Conservation (phyloP, 2,329 filamentous ascomycete genomes). For the Acephala macrosclerotiorum region DNA sequence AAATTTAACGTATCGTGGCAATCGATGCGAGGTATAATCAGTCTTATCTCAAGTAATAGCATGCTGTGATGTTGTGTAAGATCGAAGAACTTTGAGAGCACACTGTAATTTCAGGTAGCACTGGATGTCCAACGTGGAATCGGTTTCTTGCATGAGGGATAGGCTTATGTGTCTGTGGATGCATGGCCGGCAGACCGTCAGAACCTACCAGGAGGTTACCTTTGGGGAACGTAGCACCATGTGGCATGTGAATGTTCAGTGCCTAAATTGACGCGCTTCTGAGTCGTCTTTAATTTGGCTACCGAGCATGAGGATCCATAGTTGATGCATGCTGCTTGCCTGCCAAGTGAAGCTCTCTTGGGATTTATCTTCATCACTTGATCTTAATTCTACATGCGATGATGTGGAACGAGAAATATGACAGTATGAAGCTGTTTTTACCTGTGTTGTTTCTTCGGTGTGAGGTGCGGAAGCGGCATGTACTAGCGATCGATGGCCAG, state of each 20-base stretch:
- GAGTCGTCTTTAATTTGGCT: background rate
- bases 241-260: background rate
- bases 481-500: background rate
- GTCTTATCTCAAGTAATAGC: background rate
- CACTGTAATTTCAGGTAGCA: background rate
- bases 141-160: slow-evolving; percentile 2
- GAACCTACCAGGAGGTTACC: background rate
- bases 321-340: background rate
- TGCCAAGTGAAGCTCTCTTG: background rate
- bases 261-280: slow-evolving; percentile 10
- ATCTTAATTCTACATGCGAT: background rate
- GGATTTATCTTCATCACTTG: background rate
- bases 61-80: background rate
- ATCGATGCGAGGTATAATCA: background rate
- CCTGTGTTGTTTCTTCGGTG: background rate
- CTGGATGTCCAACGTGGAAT: background rate
- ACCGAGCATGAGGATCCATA: background rate
- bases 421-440: background rate
- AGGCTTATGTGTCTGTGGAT: background rate
- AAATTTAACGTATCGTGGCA: background rate
- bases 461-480: background rate
- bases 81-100: background rate
- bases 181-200: background rate
- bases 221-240: background rate
- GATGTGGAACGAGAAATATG: background rate